Percentiles rank a stretch among this genome's conserved stretches.
Evolutionary conservation across 2,329 filamentous ascomycete species (phyloP).

Genomic region (Drechslerella dactyloides): DNA sequence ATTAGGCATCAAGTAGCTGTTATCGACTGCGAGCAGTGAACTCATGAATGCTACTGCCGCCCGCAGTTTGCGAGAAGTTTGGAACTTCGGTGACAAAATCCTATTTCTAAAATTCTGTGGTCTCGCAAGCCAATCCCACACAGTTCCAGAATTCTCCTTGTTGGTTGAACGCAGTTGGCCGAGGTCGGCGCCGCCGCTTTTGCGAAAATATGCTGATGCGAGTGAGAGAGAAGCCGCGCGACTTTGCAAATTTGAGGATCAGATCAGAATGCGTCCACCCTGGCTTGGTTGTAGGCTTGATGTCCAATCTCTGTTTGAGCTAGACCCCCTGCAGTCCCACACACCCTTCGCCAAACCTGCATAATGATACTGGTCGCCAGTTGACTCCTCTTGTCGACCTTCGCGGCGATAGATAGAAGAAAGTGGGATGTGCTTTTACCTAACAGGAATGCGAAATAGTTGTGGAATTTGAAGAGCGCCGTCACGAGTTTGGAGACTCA

Average conservation of each 20-base stretch:
- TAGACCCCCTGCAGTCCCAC: slow-evolving; percentile 24
- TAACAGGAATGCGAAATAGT: slow-evolving; percentile 35
- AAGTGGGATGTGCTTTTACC: slow-evolving; percentile 38
- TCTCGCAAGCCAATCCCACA: too few relatives aligned
- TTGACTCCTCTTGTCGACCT: background rate
- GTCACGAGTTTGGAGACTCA: slow-evolving; percentile 4
- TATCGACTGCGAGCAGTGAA: background rate
- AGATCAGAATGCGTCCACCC: slow-evolving; percentile 26
- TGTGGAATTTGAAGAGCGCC: slow-evolving; percentile 22
- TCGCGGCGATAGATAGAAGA: background rate
- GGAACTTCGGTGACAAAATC: background rate
- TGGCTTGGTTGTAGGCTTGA: background rate
- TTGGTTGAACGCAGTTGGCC: slow-evolving; percentile 18
- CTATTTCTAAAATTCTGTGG: background rate
- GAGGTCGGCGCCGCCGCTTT: slow-evolving; percentile 34
- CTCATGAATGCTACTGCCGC: too few relatives aligned
- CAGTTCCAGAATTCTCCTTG: too few relatives aligned
- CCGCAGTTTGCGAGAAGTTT: background rate
- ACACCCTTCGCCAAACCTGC: slow-evolving; percentile 18
- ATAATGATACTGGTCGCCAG: background rate
- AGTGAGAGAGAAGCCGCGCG: background rate
- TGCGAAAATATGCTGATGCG: background rate
- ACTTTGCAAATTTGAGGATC: slow-evolving; percentile 10
- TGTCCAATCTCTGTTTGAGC: slow-evolving; percentile 6
- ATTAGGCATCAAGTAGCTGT: background rate